A percentile compares a stretch with the other conserved stretches of the same genome.
Evolutionary conservation across 2,329 filamentous ascomycete genomes (phyloP).

Genomic region (Exophiala alcalophila): DNA sequence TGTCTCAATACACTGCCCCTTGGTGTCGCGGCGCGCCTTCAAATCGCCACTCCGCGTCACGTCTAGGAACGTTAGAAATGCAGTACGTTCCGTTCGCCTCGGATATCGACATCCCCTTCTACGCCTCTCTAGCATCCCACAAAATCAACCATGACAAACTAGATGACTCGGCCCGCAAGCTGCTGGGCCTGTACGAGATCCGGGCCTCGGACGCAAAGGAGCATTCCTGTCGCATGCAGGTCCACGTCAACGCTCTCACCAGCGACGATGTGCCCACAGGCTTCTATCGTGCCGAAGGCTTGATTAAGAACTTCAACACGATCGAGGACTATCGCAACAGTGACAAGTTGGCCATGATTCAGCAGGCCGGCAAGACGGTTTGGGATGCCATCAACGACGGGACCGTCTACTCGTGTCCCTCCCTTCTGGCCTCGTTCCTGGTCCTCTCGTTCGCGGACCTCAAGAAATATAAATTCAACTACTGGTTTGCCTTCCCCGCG

Average conservation of each 20-base stretch:
- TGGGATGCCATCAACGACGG: constrained; percentile 98
- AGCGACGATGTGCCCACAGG: constrained; percentile 72
- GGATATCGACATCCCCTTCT: constrained; percentile 94
- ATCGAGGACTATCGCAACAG: constrained; percentile 85
- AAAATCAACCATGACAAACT: constrained; percentile 98
- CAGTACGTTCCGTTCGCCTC: constrained; percentile 88
- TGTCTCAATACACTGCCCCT: no score
- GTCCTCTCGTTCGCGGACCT: constrained; percentile 91
- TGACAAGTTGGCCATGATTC: constrained; percentile 75
- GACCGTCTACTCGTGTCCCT: constrained; percentile 92
- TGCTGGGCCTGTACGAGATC: constrained; percentile 87
- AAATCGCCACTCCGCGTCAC: no score
- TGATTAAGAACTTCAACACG: constrained; percentile 94
- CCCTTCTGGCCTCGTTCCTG: constrained; percentile 81
- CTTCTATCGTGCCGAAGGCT: constrained; percentile 81
- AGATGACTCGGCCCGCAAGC: constrained; percentile 82
- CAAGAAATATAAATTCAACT: constrained; percentile 97
- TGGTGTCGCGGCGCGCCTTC: no score
- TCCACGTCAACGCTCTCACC: constrained; percentile 80
- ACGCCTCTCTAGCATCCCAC: constrained; percentile 81
- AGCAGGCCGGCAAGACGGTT: constrained; percentile 79
- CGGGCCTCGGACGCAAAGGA: constrained; percentile 67
- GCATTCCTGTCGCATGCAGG: constrained; percentile 82
- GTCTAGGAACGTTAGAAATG: no score
- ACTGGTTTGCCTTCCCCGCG: constrained; percentile 95